Conservation (phyloP, 2,329 filamentous ascomycete species). For the Sordariomycetes sp. region DNA sequence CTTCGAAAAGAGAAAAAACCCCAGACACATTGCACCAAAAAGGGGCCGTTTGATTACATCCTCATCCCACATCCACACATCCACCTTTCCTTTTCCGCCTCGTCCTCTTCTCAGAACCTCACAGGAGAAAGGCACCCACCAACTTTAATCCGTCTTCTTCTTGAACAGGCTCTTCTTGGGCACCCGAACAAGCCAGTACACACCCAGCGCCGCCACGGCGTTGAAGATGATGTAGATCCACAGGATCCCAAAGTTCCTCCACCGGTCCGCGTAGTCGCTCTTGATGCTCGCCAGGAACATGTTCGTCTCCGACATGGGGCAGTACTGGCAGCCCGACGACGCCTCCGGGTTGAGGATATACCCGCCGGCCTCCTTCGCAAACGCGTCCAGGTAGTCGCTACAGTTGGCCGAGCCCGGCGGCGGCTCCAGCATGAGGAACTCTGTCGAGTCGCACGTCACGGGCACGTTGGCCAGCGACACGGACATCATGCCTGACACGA, state of each 20-base stretch:
- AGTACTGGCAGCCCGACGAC: conserved; percentile 41
- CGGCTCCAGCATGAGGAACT: conserved; percentile 55
- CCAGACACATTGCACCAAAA: too few relatives aligned
- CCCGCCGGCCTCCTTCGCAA: conserved; percentile 34
- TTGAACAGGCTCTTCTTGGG: conserved; percentile 21
- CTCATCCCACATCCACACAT: too few relatives aligned
- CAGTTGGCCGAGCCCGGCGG: conserved; percentile 42
- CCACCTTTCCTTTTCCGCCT: too few relatives aligned
- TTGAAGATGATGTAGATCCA: conserved; percentile 49
- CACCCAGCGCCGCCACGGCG: conserved; percentile 33
- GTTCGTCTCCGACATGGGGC: conserved; percentile 37
- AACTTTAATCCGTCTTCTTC: conserved; percentile 19
- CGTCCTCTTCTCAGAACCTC: too few relatives aligned
- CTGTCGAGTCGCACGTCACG: conserved; percentile 55
- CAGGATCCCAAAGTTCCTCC: conserved; percentile 56
- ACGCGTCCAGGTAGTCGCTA: conserved; percentile 38
- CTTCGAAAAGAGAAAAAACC: too few relatives aligned
- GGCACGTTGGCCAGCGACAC: conserved; percentile 53
- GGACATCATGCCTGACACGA: conserved; percentile 59
- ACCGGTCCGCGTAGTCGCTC: conserved; percentile 43
- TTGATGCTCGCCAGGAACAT: conserved; percentile 31
- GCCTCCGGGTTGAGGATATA: conserved; percentile 34
- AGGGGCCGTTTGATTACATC: too few relatives aligned
- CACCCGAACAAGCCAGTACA: conserved; percentile 42
- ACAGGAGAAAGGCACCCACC: neutral